Percentiles rank a stretch among this genome's conserved stretches.
Conservation (phyloP, 139 green algal species). For the Tetraselmis striata region DNA sequence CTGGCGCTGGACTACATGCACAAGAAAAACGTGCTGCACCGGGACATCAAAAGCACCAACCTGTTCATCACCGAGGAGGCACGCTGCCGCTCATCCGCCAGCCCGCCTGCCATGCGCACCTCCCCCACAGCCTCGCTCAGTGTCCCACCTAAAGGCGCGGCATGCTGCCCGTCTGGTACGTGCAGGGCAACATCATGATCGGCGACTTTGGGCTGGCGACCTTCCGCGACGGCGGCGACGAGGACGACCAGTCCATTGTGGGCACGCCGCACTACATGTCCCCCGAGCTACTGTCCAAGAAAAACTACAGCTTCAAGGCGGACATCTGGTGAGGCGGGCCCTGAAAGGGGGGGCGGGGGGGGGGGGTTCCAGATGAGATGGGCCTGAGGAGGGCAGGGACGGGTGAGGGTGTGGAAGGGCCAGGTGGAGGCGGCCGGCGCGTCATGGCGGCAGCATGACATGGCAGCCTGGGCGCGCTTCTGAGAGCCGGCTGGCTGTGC, state of each 20-base stretch:
- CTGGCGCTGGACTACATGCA: constrained; percentile 57
- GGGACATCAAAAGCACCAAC: constrained; percentile 58
- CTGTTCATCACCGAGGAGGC: constrained; percentile 38
- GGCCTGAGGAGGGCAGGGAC: not conserved
- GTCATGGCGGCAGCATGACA: too few species aligned
- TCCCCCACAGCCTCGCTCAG: not conserved
- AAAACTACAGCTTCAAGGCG: constrained; percentile 45
- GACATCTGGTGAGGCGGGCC: constrained; percentile 50
- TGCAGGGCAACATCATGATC: constrained; percentile 22
- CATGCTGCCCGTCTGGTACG: not conserved
- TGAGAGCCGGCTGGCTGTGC: too few species aligned
- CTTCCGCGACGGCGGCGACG: constrained; percentile 13
- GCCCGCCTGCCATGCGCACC: too few species aligned
- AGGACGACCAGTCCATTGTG: constrained; percentile 13
- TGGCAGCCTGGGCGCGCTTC: too few species aligned
- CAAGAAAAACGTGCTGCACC: constrained; percentile 26
- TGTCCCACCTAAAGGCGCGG: not conserved
- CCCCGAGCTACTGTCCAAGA: constrained; percentile 50
- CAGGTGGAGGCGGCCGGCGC: too few species aligned
- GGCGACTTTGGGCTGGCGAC: constrained; percentile 60
- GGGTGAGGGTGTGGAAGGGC: too few species aligned
- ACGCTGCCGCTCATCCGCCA: too few species aligned
- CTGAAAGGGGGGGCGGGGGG: too few species aligned
- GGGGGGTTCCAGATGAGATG: too few species aligned
- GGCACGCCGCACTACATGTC: constrained; percentile 64